Conservation (phyloP, 768 basidiomycete species). For the Phanerodontia chrysosporium region DNA sequence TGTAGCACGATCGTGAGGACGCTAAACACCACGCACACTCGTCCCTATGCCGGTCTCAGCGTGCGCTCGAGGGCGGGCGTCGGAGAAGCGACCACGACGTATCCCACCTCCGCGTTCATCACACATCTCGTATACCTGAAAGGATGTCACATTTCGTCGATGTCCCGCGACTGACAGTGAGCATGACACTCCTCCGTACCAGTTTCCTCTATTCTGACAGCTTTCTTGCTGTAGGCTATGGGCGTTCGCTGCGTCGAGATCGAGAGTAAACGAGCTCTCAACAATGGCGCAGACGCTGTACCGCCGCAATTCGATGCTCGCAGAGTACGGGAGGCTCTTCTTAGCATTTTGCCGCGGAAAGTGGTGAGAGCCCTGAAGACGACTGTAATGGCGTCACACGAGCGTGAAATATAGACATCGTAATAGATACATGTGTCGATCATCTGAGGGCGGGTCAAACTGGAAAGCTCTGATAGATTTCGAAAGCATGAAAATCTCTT, state of each 20-base stretch:
- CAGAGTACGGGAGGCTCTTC: conserved; percentile 40
- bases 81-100: conserved; percentile 56
- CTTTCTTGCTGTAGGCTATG: conserved; percentile 35
- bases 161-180: conserved; percentile 53
- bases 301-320: conserved; percentile 41
- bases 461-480: no score
- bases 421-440: no score
- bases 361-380: no score
- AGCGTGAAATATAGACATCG: no score
- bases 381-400: no score
- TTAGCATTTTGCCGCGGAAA: not conserved
- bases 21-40: conserved; percentile 58
- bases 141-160: conserved; percentile 64
- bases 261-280: conserved; percentile 21
- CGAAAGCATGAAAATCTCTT: no score
- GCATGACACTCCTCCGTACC: conserved; percentile 20
- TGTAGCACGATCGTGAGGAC: conserved; percentile 64
- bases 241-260: conserved; percentile 60
- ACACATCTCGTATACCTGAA: conserved; percentile 81
- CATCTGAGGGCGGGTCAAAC: no score
- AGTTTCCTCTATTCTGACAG: not conserved
- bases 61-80: conserved; percentile 38
- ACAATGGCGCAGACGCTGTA: conserved; percentile 20
- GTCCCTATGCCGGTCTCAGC: conserved; percentile 23
- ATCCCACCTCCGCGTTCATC: conserved; percentile 76